These are phyloP conservation scores for Pestalotiopsis sp. DNA, from an alignment of 2,329 filamentous ascomycete genomes.

Conservation along the genomic window DNA sequence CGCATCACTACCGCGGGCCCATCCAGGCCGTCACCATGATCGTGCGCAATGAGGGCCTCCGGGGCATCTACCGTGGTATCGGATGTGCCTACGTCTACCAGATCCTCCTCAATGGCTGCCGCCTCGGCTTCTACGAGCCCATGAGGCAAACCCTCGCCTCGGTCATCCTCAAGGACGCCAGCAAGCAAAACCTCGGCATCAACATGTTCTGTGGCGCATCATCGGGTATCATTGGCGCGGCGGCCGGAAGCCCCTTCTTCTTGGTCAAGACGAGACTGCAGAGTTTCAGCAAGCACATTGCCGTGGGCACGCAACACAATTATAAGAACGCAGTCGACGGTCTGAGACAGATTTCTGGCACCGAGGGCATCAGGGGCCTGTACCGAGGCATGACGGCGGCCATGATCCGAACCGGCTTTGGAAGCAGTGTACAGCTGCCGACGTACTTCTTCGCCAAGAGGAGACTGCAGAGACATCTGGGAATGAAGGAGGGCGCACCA, in stretches of 20 bases:
- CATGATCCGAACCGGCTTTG: conserved; percentile 95
- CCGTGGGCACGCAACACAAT: conserved; percentile 94
- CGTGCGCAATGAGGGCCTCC: conserved; percentile 82
- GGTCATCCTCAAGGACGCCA: conserved; percentile 70
- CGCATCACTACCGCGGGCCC: conserved; percentile 87
- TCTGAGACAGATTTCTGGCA: conserved; percentile 73
- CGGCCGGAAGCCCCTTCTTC: conserved; percentile 95
- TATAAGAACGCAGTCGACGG: conserved; percentile 88
- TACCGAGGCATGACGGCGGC: conserved; percentile 91
- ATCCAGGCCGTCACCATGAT: conserved; percentile 91
- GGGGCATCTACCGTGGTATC: conserved; percentile 84
- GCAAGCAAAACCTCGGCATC: conserved; percentile 81
- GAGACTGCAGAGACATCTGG: conserved; percentile 76
- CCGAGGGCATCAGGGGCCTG: conserved; percentile 77
- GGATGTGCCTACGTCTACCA: conserved; percentile 96
- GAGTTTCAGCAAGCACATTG: conserved; percentile 88
- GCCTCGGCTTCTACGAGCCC: conserved; percentile 96
- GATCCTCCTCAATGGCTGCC: conserved; percentile 92
- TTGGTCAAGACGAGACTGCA: conserved; percentile 95
- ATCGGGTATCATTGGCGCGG: conserved; percentile 88
- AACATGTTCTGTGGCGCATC: conserved; percentile 92
- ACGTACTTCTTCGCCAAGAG: conserved; percentile 99
- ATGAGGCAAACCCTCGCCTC: conserved; percentile 73
- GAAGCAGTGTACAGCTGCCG: conserved; percentile 91
- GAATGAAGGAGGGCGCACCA: conserved; percentile 87